Evolutionary conservation across 352 stramenopile species (phyloP).

Genomic region (Phytophthora meadii): DNA sequence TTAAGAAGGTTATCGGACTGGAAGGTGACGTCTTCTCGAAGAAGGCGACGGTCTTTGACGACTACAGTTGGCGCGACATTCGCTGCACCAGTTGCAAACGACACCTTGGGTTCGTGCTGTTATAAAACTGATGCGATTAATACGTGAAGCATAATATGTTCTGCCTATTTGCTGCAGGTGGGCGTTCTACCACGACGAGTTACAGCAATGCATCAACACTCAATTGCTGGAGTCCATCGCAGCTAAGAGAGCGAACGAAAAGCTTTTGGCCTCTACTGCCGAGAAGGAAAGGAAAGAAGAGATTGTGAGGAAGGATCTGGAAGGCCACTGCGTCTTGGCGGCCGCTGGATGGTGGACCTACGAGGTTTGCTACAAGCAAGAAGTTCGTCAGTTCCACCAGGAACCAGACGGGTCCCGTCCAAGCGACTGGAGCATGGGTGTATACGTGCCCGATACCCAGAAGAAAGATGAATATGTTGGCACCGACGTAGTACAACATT

Average conservation of each 20-base stretch:
- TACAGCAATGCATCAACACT: constrained; percentile 73
- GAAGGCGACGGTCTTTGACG: constrained; percentile 80
- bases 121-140: background rate
- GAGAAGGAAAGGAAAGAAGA: constrained; percentile 46
- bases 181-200: constrained; percentile 84
- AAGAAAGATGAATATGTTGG: constrained; percentile 29
- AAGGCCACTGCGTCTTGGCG: constrained; percentile 66
- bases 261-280: constrained; percentile 37
- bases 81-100: constrained; percentile 77
- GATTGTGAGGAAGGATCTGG: constrained; percentile 60
- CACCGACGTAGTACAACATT: constrained; percentile 75
- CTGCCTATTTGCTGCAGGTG: constrained; percentile 44
- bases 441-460: constrained; percentile 50
- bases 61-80: constrained; percentile 85
- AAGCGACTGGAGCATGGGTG: constrained; percentile 87
- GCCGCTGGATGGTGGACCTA: constrained; percentile 87
- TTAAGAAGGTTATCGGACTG: constrained; percentile 63
- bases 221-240: constrained; percentile 63
- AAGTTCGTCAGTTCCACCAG: constrained; percentile 86
- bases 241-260: constrained; percentile 46
- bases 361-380: constrained; percentile 80
- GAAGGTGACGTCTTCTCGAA: constrained; percentile 73
- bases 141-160: background rate
- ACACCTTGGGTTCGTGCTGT: constrained; percentile 63
- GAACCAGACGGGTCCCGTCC: constrained; percentile 71